Evolutionary conservation across 225 moss, liverwort and hornwort genomes (phyloP).

Genomic region (Marchantia polymorpha): DNA sequence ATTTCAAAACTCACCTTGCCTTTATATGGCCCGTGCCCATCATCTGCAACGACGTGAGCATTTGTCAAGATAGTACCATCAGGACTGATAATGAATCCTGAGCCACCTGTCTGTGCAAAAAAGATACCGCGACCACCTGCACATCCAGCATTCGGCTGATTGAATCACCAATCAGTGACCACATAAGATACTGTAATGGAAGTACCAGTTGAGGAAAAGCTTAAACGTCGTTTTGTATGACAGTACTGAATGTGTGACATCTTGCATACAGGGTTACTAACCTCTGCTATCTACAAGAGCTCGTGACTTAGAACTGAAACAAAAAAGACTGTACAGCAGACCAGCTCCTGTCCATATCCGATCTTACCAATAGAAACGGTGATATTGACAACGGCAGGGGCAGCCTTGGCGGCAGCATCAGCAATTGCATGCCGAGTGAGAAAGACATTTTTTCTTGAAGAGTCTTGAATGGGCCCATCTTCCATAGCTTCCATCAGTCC

Average conservation of each 20-base stretch:
- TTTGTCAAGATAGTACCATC: conserved; percentile 92
- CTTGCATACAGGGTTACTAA: no score
- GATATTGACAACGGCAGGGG: conserved; percentile 92
- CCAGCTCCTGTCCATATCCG: not conserved
- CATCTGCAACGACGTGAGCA: conserved; percentile 82
- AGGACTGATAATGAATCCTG: conserved; percentile 77
- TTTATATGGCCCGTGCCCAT: conserved; percentile 48
- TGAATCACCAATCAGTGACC: conserved; percentile 18
- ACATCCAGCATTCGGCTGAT: conserved; percentile 23
- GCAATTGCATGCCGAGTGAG: conserved; percentile 78
- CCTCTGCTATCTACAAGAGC: no score
- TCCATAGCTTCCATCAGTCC: conserved; percentile 30
- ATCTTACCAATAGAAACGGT: conserved; percentile 63
- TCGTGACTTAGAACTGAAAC: no score
- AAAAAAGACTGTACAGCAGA: not conserved
- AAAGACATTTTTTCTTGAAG: conserved; percentile 32
- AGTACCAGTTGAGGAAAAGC: not conserved
- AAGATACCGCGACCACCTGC: conserved; percentile 57
- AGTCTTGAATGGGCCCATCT: conserved; percentile 32
- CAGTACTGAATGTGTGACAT: no score
- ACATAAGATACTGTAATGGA: not conserved
- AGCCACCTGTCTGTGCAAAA: conserved; percentile 72
- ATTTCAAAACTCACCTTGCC: conserved; percentile 51
- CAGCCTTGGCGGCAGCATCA: conserved; percentile 87
- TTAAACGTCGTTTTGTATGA: no score